Conservation (phyloP, 768 basidiomycete genomes). For the Suillus americanus region DNA sequence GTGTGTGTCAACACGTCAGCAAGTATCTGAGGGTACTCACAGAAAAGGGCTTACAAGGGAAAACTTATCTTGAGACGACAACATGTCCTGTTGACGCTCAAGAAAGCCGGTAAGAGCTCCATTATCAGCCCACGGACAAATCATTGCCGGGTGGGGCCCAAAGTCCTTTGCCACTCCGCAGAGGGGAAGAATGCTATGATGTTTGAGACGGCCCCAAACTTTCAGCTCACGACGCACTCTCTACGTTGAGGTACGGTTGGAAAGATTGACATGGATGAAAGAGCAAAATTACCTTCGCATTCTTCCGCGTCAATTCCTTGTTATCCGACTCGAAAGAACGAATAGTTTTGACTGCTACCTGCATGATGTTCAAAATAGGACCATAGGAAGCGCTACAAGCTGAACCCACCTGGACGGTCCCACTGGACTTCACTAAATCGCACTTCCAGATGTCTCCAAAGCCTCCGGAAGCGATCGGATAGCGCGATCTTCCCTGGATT, state of each 20-base stretch:
- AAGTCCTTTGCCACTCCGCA: constrained; percentile 20
- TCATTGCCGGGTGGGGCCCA: constrained; percentile 20
- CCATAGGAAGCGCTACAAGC: not conserved
- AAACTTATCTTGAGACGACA: constrained; percentile 14
- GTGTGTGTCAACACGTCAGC: not conserved
- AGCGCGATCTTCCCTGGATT: not conserved
- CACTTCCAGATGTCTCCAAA: constrained; percentile 31
- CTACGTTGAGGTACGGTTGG: constrained; percentile 4
- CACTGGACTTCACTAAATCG: constrained; percentile 1
- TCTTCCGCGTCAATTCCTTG: not conserved
- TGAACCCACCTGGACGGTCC: not conserved
- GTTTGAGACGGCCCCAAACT: constrained; percentile 21
- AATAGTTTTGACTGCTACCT: constrained; percentile 8
- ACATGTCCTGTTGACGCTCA: constrained; percentile 3
- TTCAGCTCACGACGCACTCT: constrained; percentile 21
- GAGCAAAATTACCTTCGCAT: constrained; percentile 7
- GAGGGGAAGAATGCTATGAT: constrained; percentile 21
- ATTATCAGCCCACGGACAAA: constrained; percentile 22
- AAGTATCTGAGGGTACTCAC: not conserved
- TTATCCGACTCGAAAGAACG: not conserved
- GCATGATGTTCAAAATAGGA: not conserved
- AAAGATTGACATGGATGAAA: not conserved
- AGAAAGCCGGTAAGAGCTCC: constrained; percentile 16
- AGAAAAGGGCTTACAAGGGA: constrained; percentile 14
- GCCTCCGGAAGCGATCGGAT: constrained; percentile 5